phyloP scores from a whole-genome alignment of 2,329 filamentous ascomycete species.

The Talaromyces sp. region DNA sequence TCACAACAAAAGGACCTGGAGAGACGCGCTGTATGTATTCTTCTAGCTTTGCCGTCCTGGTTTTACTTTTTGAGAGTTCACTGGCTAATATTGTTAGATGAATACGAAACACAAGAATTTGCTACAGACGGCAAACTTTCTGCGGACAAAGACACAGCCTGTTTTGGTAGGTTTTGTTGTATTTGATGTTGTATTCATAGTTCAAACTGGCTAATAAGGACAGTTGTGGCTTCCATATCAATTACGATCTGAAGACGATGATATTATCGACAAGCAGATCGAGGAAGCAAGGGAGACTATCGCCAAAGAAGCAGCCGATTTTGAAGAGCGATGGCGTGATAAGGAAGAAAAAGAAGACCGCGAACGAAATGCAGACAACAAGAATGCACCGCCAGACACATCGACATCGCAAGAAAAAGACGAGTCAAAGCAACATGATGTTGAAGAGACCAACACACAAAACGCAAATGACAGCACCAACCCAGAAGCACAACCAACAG shows the following conservation, averaged over 20 bases:
- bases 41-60: neutral
- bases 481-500: neutral
- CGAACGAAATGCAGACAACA: slow-evolving; percentile 22
- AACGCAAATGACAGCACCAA: slow-evolving; percentile 13
- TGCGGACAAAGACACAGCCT: slow-evolving; percentile 67
- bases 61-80: neutral
- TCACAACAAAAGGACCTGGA: slow-evolving; percentile 71
- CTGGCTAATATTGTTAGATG: slow-evolving; percentile 53
- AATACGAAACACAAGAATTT: slow-evolving; percentile 66
- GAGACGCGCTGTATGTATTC: slow-evolving; percentile 62
- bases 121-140: slow-evolving; percentile 64
- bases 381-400: slow-evolving; percentile 19
- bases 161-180: slow-evolving; percentile 57
- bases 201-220: slow-evolving; percentile 1
- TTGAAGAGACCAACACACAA: slow-evolving; percentile 19
- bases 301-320: slow-evolving; percentile 59
- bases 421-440: slow-evolving; percentile 10
- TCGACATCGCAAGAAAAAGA: slow-evolving; percentile 41
- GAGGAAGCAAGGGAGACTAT: slow-evolving; percentile 59
- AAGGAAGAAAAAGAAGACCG: slow-evolving; percentile 23
- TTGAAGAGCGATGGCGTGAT: slow-evolving; percentile 45
- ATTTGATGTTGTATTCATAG: neutral
- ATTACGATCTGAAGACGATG: slow-evolving; percentile 62
- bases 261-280: slow-evolving; percentile 65
- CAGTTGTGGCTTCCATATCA: slow-evolving; percentile 88